Base-by-base conservation (phyloP, 768 basidiomycete species). In the Suillus paluster region DNA sequence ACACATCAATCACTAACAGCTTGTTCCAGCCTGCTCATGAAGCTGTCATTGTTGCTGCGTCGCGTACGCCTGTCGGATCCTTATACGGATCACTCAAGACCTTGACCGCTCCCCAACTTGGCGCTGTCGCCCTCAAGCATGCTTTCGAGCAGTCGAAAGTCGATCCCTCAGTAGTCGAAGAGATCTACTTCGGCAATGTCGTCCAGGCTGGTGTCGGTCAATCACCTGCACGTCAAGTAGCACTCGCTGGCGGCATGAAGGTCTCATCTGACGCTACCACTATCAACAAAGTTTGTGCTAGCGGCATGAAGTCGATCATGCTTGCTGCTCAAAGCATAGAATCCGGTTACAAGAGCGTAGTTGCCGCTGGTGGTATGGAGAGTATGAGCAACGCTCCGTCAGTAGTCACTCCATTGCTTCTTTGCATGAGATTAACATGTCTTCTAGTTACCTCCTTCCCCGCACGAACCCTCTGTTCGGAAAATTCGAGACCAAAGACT, bases 211-310 rank as follows among this genome's bases (percentile, higher is more conserved):
- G 95, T 68, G 93, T 96, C 54, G 97, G 97, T 49, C 97, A 99
- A 79, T 92, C 91, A 12, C 97, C 97, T 19, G 97, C 97, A 57
- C 88, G 97, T 65, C 97, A 99, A 77, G 97, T 96, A 60, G 95
- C 90, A 19, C 87, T 99, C 62, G 84, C 79, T 60, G 85, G 95
- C 12, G 97, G 97, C 65, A 81, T 97, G 72, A 87, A 83, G 64
- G 75, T 88, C 10, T 83, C 83, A 61, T 96, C 97, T 30, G 97
- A 99, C 78, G 96, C 97, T 21, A 99, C 97, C 38, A 99, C 97
- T 52, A 89, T 99, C 81, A 99, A 99, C 87, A 99, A 99, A 81
- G 97, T 99, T 75, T 99, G 97, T 77, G 97, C 97, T 6, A 95
- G 93, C 57, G 97, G 97, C 63, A 81, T 99, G 84, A 99, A 99